Evolutionary conservation across 768 basidiomycete genomes (phyloP).

Genomic region (Sporobolomyces phaffii): DNA sequence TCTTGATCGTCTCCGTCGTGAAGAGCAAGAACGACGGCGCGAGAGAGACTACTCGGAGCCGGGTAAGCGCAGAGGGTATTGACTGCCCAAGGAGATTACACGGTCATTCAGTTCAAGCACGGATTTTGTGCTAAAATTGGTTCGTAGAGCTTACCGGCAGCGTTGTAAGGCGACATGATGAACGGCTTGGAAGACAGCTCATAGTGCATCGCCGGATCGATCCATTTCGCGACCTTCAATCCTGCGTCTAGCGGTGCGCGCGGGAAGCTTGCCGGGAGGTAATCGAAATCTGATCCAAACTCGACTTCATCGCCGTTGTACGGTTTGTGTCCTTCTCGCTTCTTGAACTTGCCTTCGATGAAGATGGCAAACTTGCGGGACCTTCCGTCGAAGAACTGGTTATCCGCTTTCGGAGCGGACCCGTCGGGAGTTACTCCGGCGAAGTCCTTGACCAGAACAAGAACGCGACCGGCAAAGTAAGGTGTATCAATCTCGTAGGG

Average conservation of each 20-base stretch:
- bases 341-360: constrained; percentile 41
- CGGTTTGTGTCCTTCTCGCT: constrained; percentile 19
- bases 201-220: constrained; percentile 37
- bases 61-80: constrained; percentile 29
- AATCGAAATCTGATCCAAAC: constrained; percentile 40
- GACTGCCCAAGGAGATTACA: background rate
- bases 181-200: constrained; percentile 32
- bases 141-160: constrained; percentile 14
- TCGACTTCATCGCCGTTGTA: constrained; percentile 40
- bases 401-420: constrained; percentile 25
- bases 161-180: constrained; percentile 40
- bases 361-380: constrained; percentile 39
- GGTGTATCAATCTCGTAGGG: constrained; percentile 40
- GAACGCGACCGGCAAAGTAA: constrained; percentile 38
- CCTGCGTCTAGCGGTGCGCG: constrained; percentile 38
- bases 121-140: background rate
- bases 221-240: constrained; percentile 34
- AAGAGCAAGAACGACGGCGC: constrained; percentile 21
- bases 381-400: constrained; percentile 36
- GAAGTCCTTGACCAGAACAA: constrained; percentile 39
- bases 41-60: constrained; percentile 2
- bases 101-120: background rate
- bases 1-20: background rate
- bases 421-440: constrained; percentile 39
- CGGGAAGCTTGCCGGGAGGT: constrained; percentile 39